phyloP scores from a whole-genome alignment of 805 yeast genomes.

The Pichia manshurica region DNA sequence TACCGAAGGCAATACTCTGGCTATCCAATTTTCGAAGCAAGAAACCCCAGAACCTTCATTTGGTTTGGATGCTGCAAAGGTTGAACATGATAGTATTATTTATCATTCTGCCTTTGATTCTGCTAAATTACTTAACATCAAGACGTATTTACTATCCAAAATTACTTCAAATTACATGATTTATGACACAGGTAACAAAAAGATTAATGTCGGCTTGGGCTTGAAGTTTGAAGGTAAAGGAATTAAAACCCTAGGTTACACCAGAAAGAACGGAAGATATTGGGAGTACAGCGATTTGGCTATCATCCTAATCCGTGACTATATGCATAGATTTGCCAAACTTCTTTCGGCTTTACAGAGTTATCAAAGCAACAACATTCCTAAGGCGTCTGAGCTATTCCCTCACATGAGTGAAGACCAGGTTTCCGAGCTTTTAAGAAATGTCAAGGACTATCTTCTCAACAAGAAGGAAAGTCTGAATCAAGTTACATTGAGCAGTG shows the following conservation, averaged over 20 bases:
- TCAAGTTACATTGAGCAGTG: slow-evolving; percentile 70
- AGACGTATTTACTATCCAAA: slow-evolving; percentile 64
- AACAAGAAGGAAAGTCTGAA: slow-evolving; percentile 43
- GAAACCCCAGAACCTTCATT: slow-evolving; percentile 53
- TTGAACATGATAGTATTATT: slow-evolving; percentile 49
- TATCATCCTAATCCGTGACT: slow-evolving; percentile 55
- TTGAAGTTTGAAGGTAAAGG: slow-evolving; percentile 76
- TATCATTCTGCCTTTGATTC: slow-evolving; percentile 66
- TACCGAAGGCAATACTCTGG: slow-evolving; percentile 38
- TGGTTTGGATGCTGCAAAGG: slow-evolving; percentile 54
- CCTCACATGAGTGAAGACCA: slow-evolving; percentile 34
- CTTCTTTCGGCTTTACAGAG: slow-evolving; percentile 38
- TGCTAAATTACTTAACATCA: slow-evolving; percentile 49
- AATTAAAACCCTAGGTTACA: slow-evolving; percentile 82
- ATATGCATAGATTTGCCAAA: slow-evolving; percentile 54
- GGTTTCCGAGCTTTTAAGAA: slow-evolving; percentile 39
- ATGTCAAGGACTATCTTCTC: slow-evolving; percentile 39
- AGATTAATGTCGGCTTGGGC: slow-evolving; percentile 71
- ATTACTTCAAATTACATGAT: slow-evolving; percentile 71
- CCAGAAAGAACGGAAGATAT: slow-evolving; percentile 54
- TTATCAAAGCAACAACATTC: slow-evolving; percentile 30
- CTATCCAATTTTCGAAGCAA: slow-evolving; percentile 48
- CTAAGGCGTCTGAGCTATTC: slow-evolving; percentile 34
- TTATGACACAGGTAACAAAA: slow-evolving; percentile 44
- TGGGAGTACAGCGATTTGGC: slow-evolving; percentile 88